Base-by-base conservation (phyloP, 176 grass and related monocot genomes). In the Rhynchospora pubera region DNA sequence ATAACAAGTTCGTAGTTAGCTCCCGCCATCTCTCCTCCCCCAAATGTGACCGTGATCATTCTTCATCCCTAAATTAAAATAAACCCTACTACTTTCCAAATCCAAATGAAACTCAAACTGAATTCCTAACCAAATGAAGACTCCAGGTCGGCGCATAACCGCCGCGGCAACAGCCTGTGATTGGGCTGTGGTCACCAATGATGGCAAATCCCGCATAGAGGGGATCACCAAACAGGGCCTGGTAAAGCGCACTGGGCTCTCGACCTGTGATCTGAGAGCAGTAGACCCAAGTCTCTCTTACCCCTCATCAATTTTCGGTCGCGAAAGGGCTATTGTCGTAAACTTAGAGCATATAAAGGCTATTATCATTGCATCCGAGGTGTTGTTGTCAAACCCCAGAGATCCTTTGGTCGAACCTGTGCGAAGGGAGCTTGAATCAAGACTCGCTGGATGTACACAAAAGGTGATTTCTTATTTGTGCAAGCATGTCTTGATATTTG, bases 291-390 rank as follows among this genome's bases (percentile, higher is more conserved):
- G 83, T 61, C 77, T 90, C 6, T 76, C 89, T 1, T 91, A 79
- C 82, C 85, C 87, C 34, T 85, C 87, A 9, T 70, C 85, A 62
- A 61, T 88, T 81, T 10, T 81, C n/a, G 77, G 77, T 1, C 87
- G 92, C 6, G 90, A 94, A 48, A 82, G 88, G 56, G 90, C 88
- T 56, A 61, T 91, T 57, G 92, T 94, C 21, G 89, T 91, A 81
- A 89, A 82, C 86, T 84, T 94, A 79, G 93, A 94, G 43, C 86
- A 84, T 83, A 91, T 86, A 16, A 89, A 83, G 43, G 93, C 93
- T 81, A 71, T 94, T 83, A 22, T 94, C 70, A 94, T 87, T 24
- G 81, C 92, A 48, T 47, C 80, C 82, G 92, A 94, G 87, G 90
- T 94, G 48, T 82, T 94, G 64, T 64, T 94, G 57, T 86, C 84